Conservation (phyloP, 2,329 filamentous ascomycete species). For the Rutstroemia sp. region DNA sequence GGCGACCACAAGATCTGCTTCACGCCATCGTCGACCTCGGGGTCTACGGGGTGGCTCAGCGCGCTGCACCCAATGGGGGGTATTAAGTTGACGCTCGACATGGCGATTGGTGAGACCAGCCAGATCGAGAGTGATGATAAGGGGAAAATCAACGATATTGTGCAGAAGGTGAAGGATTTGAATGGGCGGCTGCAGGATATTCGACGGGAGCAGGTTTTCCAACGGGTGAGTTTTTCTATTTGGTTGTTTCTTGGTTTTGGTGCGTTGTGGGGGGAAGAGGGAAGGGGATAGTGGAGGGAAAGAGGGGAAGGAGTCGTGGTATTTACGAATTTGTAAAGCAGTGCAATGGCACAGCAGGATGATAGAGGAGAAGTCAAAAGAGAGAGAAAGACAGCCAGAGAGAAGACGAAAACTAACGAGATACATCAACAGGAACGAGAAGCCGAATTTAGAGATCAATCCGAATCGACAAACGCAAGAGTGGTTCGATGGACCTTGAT, state of each 20-base stretch:
- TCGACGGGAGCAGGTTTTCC: slow-evolving; percentile 90
- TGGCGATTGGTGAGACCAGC: slow-evolving; percentile 91
- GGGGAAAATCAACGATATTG: slow-evolving; percentile 83
- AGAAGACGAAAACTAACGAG: background rate
- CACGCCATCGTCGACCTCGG: slow-evolving; percentile 68
- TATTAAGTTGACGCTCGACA: slow-evolving; percentile 77
- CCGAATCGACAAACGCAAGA: slow-evolving; percentile 82
- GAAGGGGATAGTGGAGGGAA: no score
- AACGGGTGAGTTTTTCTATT: slow-evolving; percentile 54
- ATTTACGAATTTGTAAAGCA: no score
- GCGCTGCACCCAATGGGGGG: slow-evolving; percentile 59
- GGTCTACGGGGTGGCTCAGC: slow-evolving; percentile 65
- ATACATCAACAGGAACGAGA: slow-evolving; percentile 68
- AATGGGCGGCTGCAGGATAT: slow-evolving; percentile 85
- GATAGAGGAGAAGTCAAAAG: no score
- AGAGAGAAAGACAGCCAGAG: background rate
- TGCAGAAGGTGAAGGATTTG: slow-evolving; percentile 80
- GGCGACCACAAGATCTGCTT: slow-evolving; percentile 97
- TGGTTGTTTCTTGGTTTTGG: background rate
- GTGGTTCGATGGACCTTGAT: slow-evolving; percentile 93
- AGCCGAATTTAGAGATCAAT: slow-evolving; percentile 96
- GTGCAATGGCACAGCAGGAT: no score
- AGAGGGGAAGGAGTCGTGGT: no score
- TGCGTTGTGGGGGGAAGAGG: no score
- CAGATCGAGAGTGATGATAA: slow-evolving; percentile 92